Base-by-base conservation (phyloP, 2,329 filamentous ascomycete genomes). In the Septoria petroselini region DNA sequence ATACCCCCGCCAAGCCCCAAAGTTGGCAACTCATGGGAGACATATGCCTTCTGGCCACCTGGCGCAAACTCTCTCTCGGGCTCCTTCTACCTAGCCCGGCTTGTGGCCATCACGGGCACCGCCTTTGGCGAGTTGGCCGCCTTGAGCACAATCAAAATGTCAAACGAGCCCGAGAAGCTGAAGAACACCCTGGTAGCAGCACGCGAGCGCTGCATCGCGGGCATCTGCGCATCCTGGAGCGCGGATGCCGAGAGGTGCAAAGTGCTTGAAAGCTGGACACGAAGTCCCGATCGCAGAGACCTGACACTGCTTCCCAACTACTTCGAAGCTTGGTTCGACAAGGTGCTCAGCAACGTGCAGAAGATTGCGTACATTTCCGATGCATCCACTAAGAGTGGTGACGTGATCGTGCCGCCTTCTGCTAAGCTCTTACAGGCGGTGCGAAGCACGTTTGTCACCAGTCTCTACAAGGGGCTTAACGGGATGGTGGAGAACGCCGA, bases 401-500 rank as follows among this genome's bases (percentile, higher is more conserved):
- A 93, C 62, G 90, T 98, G 57, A 83, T 97, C 49, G 80, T 86
- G 18, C 85, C 91, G 14, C 94, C 93, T 4, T 85, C 89, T 29
- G 78, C 85, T 6, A 98, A 97, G 68, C 74, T 96, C 35, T 75
- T 97, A 35, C 88, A 95, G 67, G 89, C 91, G 81, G 89, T 97
- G 12, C 82, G 91, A 57, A 86, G 84, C 57, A 89, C 95, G 65
- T 98, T 98, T 64, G 90, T 95, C 12, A 90, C 86, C 5, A 95
- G 91, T 50, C 73, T 98, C 35, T 97, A 97, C 71, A 95, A 95
- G 68, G 89, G 89, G 5, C 73, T 98, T 30, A 94, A 88, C 62
- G 93, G 91, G 17, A 91, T 98, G 83, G 90, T 98, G 1, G 93
- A 97, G 70, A 97, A 95, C 68, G 91, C 93, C 2, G 90, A 97